Evolutionary conservation across 2,329 filamentous ascomycete species (phyloP).

Genomic region (Pyrenochaeta sp.): DNA sequence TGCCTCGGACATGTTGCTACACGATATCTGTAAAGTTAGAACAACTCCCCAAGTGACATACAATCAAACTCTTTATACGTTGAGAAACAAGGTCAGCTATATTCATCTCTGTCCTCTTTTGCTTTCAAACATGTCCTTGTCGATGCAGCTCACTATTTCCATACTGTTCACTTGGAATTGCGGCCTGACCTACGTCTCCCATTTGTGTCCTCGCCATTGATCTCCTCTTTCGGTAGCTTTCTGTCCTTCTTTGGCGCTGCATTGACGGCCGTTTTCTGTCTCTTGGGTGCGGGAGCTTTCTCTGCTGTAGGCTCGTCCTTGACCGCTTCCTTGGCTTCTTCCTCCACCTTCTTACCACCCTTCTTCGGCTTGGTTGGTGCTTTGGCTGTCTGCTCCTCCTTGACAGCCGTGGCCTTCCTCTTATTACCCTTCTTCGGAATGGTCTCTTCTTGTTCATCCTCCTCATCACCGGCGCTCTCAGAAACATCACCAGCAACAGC

Average conservation of each 20-base stretch:
- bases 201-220: constrained; percentile 22
- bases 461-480: constrained; percentile 38
- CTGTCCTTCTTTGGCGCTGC: constrained; percentile 21
- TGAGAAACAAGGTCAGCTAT: not conserved
- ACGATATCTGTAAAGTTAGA: not conserved
- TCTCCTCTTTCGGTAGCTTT: constrained; percentile 11
- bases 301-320: constrained; percentile 37
- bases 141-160: not conserved
- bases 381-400: constrained; percentile 30
- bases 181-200: constrained; percentile 37
- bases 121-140: not conserved
- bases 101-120: not conserved
- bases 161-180: constrained; percentile 17
- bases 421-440: constrained; percentile 47
- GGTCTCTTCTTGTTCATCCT: constrained; percentile 27
- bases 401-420: constrained; percentile 40
- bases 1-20: not conserved
- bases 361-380: constrained; percentile 27
- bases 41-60: not conserved
- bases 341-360: constrained; percentile 30
- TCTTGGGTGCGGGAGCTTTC: constrained; percentile 31
- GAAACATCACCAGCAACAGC: constrained; percentile 64
- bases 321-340: constrained; percentile 24
- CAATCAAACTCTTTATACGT: no score
- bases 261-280: constrained; percentile 29